Percentiles rank a stretch among this genome's conserved stretches.
phyloP scores from a whole-genome alignment of 164 flowering plant genomes.

The Protea cynaroides region DNA sequence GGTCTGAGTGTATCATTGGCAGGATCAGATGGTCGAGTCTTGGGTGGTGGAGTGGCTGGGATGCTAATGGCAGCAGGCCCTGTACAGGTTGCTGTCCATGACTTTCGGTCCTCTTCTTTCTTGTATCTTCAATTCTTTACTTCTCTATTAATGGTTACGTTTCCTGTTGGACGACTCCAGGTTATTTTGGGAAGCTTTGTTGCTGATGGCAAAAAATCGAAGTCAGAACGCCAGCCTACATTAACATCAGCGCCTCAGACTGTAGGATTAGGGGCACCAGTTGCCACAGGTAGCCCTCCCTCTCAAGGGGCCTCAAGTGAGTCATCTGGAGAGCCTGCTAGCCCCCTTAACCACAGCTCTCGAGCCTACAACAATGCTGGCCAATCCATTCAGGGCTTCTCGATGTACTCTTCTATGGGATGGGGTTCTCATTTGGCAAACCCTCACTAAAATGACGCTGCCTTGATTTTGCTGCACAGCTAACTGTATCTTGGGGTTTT shows the following conservation, averaged over 20 bases:
- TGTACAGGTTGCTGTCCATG: constrained; percentile 47
- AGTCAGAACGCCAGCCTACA: constrained; percentile 31
- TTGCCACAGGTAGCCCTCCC: constrained; percentile 36
- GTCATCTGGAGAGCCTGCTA: constrained; percentile 57
- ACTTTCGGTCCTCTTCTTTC: background rate
- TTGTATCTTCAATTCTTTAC: background rate
- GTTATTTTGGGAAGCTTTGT: constrained; percentile 72
- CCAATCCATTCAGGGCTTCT: constrained; percentile 47
- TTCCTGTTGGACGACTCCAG: constrained; percentile 28
- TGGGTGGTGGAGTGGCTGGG: constrained; percentile 89
- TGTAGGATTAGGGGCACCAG: constrained; percentile 42
- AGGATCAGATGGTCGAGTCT: constrained; percentile 61
- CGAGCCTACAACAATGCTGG: constrained; percentile 32
- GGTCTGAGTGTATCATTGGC: constrained; percentile 70
- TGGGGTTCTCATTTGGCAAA: constrained; percentile 31
- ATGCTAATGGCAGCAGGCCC: constrained; percentile 65
- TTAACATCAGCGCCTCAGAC: constrained; percentile 36
- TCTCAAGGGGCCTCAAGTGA: constrained; percentile 58
- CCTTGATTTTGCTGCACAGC: constrained; percentile 29
- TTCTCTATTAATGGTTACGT: background rate
- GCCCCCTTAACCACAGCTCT: constrained; percentile 35
- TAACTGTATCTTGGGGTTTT: background rate
- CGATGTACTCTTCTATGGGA: constrained; percentile 44
- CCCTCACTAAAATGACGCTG: constrained; percentile 17
- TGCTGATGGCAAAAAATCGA: constrained; percentile 54